Evolutionary conservation across 495 filamentous ascomycete species (phyloP), one percentile per base, ranked within the genome.

Genomic region (Thozetella sp.): DNA sequence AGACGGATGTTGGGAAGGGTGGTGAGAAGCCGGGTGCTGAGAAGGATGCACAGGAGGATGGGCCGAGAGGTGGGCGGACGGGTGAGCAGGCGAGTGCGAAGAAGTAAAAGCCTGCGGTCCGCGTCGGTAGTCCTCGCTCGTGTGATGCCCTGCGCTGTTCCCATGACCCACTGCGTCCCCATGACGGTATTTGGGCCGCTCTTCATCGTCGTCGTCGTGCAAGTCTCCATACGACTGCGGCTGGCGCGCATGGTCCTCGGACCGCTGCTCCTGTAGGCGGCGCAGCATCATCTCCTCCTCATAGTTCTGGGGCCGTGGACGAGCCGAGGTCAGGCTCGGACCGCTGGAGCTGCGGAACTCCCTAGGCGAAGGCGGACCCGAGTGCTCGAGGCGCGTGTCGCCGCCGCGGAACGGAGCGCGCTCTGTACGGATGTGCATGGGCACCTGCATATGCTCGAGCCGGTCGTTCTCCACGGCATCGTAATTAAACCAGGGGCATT

Each of bases 401-500:
- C 25, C 54, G 23, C 25, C n/a, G 19, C 43, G 59, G 51, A 68
- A 68, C 13, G 66, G 76, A 61, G 68, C 68, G 17, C 46, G 25
- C 24, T 63, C 58, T 0, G 64, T 23, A 27, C 53, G 30, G 23
- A 56, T 54, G 19, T 43, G 57, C 13, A 65, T 58, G 9, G 83
- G 80, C 15, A 83, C 72, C 55, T 82, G 76, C 79, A 88, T 86
- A 57, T 84, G 79, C 40, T 83, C 74, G n/a, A 86, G 66, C 2
- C 74, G 78, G 58, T 89, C 88, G 54, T 75, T 73, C 25, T 88
- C 85, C 22, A 84, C 72, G 19, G 76, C 69, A 19, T 85, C 80
- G 64, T 89, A 86, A 61, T 87, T 91, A 77, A 93, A 93, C 85
- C 84, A 90, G 2, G 89, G 87, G 63, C 91, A 95, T 56, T 90